These are phyloP conservation scores for Hamamelis virginiana DNA, from an alignment of 164 flowering plant species.

Conservation along the genomic window DNA sequence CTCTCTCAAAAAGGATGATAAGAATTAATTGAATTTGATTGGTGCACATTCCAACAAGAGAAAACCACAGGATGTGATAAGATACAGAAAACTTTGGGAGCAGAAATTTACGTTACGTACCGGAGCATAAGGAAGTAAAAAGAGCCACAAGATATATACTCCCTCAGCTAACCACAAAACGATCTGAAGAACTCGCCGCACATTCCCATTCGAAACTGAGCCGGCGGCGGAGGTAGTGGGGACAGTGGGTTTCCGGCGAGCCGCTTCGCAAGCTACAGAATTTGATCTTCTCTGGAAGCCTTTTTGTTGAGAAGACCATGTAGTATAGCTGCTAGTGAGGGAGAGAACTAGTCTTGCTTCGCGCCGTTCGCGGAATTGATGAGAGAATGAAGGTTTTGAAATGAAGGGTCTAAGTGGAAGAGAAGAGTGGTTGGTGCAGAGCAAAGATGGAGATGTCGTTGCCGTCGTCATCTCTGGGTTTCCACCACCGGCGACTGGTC, in stretches of 20 bases:
- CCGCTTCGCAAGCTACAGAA: conserved; percentile 23
- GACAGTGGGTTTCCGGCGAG: conserved; percentile 26
- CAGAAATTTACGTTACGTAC: conserved; percentile 28
- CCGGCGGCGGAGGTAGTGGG: not conserved
- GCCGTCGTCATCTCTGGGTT: not conserved
- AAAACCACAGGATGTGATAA: not conserved
- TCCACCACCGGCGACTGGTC: not conserved
- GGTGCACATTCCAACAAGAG: too few species aligned
- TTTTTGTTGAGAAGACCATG: too few species aligned
- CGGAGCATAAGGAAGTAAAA: conserved; percentile 92
- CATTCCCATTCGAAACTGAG: conserved; percentile 23
- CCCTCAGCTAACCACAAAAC: conserved; percentile 70
- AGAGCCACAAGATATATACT: conserved; percentile 81
- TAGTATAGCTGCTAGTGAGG: too few species aligned
- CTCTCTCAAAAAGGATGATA: too few species aligned
- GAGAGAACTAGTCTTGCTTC: not conserved
- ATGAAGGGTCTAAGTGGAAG: not conserved
- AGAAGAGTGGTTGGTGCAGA: conserved; percentile 7
- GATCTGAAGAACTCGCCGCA: conserved; percentile 31
- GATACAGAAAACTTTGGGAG: not conserved
- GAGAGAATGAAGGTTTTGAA: not conserved
- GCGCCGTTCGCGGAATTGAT: not conserved
- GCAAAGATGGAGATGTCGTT: conserved; percentile 6
- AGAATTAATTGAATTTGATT: too few species aligned
- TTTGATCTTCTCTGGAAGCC: not conserved